Evolutionary conservation across 2,329 filamentous ascomycete genomes (phyloP), one percentile per base, ranked within the genome.

Genomic region (Penicillium sp.): DNA sequence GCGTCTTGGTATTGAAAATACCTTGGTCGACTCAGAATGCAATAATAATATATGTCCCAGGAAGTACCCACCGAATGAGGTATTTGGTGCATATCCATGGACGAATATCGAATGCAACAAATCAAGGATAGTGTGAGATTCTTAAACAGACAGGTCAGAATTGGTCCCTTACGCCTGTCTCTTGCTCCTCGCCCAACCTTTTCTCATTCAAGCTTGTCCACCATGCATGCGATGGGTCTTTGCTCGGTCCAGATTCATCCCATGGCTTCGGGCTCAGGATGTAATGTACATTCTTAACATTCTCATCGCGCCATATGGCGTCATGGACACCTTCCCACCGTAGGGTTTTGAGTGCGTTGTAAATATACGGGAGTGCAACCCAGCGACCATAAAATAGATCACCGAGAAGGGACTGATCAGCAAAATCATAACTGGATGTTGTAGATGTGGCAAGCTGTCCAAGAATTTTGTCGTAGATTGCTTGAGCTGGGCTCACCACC

Each of bases 271-370:
- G 82, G 48, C 76, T 80, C 52, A 86, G 65, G 39, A 86, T 81
- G 62, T 84, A 86, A 67, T 86, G 84, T 12, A 86, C 73, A 61
- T 86, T 86, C 73, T 85, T 86, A 21, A 86, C 81, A 61, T 78
- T 67, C 18, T 81, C 78, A 58, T 86, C 83, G 55, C 77, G 72
- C 84, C 84, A 86, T 53, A 86, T 85, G 29, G 75, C 71, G 60
- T 80, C 75, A 63, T 86, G 83, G 52, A 85, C 80, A 10, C 78
- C 79, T 59, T 80, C 69, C 73, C 75, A 79, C 52, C 35, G 35
- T n/a, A 38, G 4, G n/a, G 35, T 38, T 3, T 38, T 38, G n/a
- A 38, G 35, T 12, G 35, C 82, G 70, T 86, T 86, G 71, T 86
- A 86, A 8, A 79, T 77, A 61, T 86, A 86, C 16, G 83, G 82